Conservation (phyloP, 345 rosid species). For the Mangifera indica region DNA sequence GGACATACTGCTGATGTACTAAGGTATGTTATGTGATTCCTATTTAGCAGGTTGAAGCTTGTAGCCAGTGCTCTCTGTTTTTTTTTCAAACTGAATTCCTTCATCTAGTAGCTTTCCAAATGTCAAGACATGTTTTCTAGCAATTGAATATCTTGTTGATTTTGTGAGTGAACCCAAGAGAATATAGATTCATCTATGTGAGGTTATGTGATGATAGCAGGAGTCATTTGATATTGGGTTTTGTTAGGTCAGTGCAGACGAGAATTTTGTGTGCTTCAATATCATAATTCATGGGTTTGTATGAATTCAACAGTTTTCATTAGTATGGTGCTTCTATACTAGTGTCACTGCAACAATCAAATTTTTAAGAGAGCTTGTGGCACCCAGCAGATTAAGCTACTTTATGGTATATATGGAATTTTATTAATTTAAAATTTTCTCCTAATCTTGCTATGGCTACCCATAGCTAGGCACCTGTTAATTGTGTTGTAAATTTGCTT, state of each 20-base stretch:
- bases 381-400: not conserved
- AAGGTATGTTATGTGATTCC: constrained; percentile 46
- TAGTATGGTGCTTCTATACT: not conserved
- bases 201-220: not conserved
- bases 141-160: not conserved
- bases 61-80: not conserved
- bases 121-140: not conserved
- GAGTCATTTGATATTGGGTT: not conserved
- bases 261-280: constrained; percentile 7
- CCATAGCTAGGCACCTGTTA: not conserved
- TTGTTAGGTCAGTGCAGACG: not conserved
- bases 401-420: too few species aligned
- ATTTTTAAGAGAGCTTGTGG: constrained; percentile 8
- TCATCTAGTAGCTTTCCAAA: not conserved
- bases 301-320: not conserved
- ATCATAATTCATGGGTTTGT: not conserved
- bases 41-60: constrained; percentile 6
- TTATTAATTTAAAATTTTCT: not conserved
- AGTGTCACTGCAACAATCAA: not conserved
- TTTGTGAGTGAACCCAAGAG: not conserved
- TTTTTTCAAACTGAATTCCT: not conserved
- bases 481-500: not conserved
- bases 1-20: constrained; percentile 95
- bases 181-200: not conserved
- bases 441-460: not conserved